A percentile compares a stretch with the other conserved stretches of the same genome.
Evolutionary conservation across 2,329 filamentous ascomycete species (phyloP).

Genomic region (Hirsutella rhossiliensis): DNA sequence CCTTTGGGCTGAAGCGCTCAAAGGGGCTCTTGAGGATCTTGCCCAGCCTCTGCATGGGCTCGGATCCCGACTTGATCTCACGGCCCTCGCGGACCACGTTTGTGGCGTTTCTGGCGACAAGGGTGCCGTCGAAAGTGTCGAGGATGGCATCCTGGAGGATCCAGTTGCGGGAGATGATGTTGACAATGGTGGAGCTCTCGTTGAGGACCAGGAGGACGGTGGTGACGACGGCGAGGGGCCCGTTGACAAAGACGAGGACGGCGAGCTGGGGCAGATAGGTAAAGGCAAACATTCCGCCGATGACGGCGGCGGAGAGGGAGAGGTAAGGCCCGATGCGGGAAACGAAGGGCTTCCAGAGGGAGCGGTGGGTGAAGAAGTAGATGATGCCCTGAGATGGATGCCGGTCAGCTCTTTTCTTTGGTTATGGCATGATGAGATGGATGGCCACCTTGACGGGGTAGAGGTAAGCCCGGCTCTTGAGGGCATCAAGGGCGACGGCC

Average conservation of each 20-base stretch:
- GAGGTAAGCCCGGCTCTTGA: constrained; percentile 66
- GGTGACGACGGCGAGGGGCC: constrained; percentile 64
- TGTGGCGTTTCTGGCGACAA: constrained; percentile 37
- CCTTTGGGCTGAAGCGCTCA: constrained; percentile 42
- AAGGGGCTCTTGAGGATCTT: constrained; percentile 47
- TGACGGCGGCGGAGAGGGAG: constrained; percentile 58
- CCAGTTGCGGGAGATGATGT: constrained; percentile 51
- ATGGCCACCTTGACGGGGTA: constrained; percentile 64
- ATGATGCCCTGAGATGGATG: constrained; percentile 36
- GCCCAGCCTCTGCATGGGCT: constrained; percentile 45
- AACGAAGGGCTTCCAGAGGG: constrained; percentile 47
- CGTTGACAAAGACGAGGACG: constrained; percentile 72
- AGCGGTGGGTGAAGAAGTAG: constrained; percentile 44
- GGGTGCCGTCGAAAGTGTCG: constrained; percentile 76
- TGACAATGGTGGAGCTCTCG: constrained; percentile 48
- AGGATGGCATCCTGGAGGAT: constrained; percentile 71
- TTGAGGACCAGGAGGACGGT: constrained; percentile 56
- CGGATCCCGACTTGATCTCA: constrained; percentile 51
- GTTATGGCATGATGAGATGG: neutral
- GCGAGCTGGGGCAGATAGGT: constrained; percentile 79
- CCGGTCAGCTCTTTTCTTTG: neutral
- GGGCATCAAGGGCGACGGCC: constrained; percentile 53
- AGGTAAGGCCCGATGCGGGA: constrained; percentile 49
- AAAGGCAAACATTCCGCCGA: constrained; percentile 74
- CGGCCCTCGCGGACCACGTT: constrained; percentile 63